phyloP scores from a whole-genome alignment of 768 basidiomycete genomes.

The Macrocybe gigantea region DNA sequence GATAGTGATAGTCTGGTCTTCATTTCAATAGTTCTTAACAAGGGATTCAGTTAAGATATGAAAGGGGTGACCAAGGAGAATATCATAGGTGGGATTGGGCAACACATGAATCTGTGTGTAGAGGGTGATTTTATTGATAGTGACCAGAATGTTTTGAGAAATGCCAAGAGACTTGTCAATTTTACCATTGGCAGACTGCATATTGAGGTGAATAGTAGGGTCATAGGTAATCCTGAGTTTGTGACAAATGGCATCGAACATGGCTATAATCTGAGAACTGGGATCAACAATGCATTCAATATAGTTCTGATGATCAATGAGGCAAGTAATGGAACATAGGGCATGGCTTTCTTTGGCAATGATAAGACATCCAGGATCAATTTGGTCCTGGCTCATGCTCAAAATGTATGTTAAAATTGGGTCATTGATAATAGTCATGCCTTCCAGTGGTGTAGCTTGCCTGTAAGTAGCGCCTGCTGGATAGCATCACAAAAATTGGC shows the following conservation, averaged over 20 bases:
- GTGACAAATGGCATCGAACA: conserved; percentile 14
- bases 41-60: conserved; percentile 10
- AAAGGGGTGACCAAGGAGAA: conserved; percentile 21
- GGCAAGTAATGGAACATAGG: conserved; percentile 11
- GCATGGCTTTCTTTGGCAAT: conserved; percentile 17
- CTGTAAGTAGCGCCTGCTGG: too few species aligned
- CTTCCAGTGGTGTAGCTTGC: too few species aligned
- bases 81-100: conserved; percentile 19
- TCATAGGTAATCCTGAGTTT: conserved; percentile 12
- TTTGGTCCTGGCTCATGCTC: background rate
- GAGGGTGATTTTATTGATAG: too few species aligned
- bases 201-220: conserved; percentile 10
- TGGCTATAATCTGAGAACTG: conserved; percentile 18
- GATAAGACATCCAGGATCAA: conserved; percentile 5
- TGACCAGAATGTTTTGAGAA: conserved; percentile 17
- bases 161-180: conserved; percentile 15
- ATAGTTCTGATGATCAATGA: conserved; percentile 11
- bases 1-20: too few species aligned
- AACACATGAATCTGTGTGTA: too few species aligned
- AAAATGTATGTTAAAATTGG: too few species aligned
- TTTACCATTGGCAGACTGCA: conserved; percentile 18
- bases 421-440: too few species aligned
- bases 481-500: too few species aligned
- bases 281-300: conserved; percentile 17
- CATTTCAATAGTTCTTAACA: conserved; percentile 10